These are phyloP conservation scores for Tolypocladium cylindrosporum DNA, from an alignment of 2,329 filamentous ascomycete genomes.

Conservation along the genomic window DNA sequence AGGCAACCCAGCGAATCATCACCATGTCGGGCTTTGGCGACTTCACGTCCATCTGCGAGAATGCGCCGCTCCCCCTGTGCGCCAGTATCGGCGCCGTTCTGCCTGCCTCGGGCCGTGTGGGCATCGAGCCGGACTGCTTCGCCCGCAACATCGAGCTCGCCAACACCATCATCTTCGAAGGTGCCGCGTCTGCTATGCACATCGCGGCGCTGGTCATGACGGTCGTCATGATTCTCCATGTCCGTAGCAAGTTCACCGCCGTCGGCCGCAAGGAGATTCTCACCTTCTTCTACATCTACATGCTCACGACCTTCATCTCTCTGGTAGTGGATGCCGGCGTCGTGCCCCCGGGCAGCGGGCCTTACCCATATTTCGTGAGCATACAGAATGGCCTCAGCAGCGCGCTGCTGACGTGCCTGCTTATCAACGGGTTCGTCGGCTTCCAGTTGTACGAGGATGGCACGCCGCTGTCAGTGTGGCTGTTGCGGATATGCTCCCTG, in stretches of 20 bases:
- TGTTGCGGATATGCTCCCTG: conserved; percentile 68
- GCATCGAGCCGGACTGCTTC: conserved; percentile 86
- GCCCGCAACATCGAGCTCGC: conserved; percentile 90
- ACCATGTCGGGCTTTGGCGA: conserved; percentile 79
- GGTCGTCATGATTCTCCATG: conserved; percentile 93
- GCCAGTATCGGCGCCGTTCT: conserved; percentile 70
- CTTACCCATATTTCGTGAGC: conserved; percentile 87
- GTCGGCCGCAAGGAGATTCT: conserved; percentile 70
- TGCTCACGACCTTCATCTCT: conserved; percentile 79
- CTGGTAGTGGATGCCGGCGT: conserved; percentile 90
- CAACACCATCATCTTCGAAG: conserved; percentile 98
- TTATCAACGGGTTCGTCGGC: conserved; percentile 96
- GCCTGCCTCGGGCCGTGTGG: conserved; percentile 54
- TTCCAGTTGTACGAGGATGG: conserved; percentile 98
- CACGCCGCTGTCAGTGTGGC: conserved; percentile 86
- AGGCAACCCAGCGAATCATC: conserved; percentile 2
- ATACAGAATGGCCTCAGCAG: conserved; percentile 78
- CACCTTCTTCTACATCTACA: conserved; percentile 95
- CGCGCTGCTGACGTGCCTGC: conserved; percentile 74
- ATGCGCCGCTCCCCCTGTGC: conserved; percentile 79
- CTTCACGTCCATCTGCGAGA: conserved; percentile 77
- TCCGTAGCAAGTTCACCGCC: conserved; percentile 94
- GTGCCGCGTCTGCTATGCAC: conserved; percentile 82
- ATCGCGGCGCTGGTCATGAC: conserved; percentile 88
- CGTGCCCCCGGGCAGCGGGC: conserved; percentile 66